Percentiles rank a stretch among this genome's conserved stretches.
Evolutionary conservation across 2,329 filamentous ascomycete genomes (phyloP).

Genomic region (Penicillium decumbens): DNA sequence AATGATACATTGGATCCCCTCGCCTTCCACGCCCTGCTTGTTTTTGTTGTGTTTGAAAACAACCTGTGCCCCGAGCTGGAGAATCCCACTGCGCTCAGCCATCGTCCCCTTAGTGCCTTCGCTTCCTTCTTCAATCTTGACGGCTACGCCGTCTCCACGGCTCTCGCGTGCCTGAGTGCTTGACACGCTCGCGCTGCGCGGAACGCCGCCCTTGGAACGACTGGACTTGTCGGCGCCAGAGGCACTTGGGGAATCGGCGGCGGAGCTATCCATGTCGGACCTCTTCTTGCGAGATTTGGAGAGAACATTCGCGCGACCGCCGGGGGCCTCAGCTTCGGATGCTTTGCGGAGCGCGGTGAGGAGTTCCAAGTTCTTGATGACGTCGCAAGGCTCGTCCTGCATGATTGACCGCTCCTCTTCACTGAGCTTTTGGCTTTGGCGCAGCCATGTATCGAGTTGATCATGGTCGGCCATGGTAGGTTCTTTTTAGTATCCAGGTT

Average conservation of each 20-base stretch:
- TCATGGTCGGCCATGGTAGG: slow-evolving; percentile 40
- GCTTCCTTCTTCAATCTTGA: slow-evolving; percentile 43
- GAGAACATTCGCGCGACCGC: slow-evolving; percentile 35
- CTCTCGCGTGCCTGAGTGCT: slow-evolving; percentile 39
- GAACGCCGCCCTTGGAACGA: slow-evolving; percentile 40
- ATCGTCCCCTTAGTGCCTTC: slow-evolving; percentile 42
- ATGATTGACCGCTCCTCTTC: slow-evolving; percentile 48
- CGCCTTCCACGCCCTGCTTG: slow-evolving; percentile 48
- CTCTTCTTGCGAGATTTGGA: slow-evolving; percentile 47
- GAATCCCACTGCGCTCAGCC: slow-evolving; percentile 43
- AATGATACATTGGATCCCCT: slow-evolving; percentile 69
- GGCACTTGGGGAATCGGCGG: slow-evolving; percentile 44
- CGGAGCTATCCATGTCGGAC: slow-evolving; percentile 42
- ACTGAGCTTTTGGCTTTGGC: slow-evolving; percentile 45
- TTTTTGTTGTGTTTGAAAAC: slow-evolving; percentile 51
- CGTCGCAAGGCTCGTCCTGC: slow-evolving; percentile 47
- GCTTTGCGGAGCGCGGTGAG: slow-evolving; percentile 47
- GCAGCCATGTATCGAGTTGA: slow-evolving; percentile 44
- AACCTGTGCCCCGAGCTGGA: slow-evolving; percentile 47
- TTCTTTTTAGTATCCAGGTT: slow-evolving; percentile 21
- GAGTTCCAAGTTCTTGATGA: slow-evolving; percentile 49
- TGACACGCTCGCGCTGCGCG: slow-evolving; percentile 43
- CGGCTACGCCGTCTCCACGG: slow-evolving; percentile 35
- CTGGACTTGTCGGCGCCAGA: slow-evolving; percentile 43
- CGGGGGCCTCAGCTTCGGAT: slow-evolving; percentile 44